Base-by-base conservation (phyloP, 768 basidiomycete species). In the Pleurotus tuber-regium region DNA sequence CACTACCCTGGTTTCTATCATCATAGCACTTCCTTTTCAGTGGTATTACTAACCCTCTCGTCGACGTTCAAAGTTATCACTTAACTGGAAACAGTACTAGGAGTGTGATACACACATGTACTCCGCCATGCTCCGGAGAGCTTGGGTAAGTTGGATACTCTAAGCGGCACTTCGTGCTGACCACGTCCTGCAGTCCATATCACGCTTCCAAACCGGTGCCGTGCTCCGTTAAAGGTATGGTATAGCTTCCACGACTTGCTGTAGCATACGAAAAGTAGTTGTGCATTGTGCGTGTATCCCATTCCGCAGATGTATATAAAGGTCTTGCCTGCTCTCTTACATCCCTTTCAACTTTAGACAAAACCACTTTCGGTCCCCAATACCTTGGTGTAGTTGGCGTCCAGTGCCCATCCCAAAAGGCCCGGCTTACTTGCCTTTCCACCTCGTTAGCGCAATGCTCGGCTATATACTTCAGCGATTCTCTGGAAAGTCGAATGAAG, bases 241-340 rank as follows among this genome's bases (percentile, higher is more conserved):
- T 40, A 42, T 42, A 25, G 21, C 21, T 24, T 42, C 41, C 41
- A 42, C 41, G 41, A 42, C 41, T 19, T 24, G 26, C 16, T 30
- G 10, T 12, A 48, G 11, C 46, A 21, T 29, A 21, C 25, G n/a
- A 24, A 12, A 24, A 46, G n/a, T 29, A 19, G 46, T 31, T 35
- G 43, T 24, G 31, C 46, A 48, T 48, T 48, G 29, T 48, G 46
- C 46, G 25, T 48, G 46, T 31, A 30, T 48, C 23, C 31, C 46
- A 48, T 30, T 48, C 46, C 46, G 46, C 46, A 48, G 46, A 35
- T 10, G n/a, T 48, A 48, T 48, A 48, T 48, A 48, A 21, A 7
- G 30, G 35, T 8, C 14, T 25, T 7, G 30, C 29, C 29, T 19
- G 4, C 46, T 35, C 14, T 19, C 10, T 2, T 48, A 10, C 46